Evolutionary conservation across 352 stramenopile genomes (phyloP).

Genomic region (Phytophthora lateralis): DNA sequence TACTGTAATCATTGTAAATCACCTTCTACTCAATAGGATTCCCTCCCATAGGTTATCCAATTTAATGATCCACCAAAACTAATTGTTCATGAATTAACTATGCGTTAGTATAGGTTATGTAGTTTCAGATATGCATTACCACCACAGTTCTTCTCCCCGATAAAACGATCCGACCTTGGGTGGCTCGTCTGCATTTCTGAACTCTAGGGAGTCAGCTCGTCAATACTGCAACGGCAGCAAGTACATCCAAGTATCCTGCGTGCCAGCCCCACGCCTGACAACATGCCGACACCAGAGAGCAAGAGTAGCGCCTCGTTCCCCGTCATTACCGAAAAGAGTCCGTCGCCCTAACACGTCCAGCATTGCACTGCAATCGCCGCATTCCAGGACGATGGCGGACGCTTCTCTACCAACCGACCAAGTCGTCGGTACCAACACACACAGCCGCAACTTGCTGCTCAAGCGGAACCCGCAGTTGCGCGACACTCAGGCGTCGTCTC

Average conservation of each 20-base stretch:
- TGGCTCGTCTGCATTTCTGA: slow-evolving; percentile 28
- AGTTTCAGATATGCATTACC: background rate
- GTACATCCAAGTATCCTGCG: background rate
- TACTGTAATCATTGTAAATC: background rate
- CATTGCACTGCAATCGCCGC: background rate
- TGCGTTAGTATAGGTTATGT: background rate
- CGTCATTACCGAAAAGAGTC: slow-evolving; percentile 36
- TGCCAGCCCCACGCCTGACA: background rate
- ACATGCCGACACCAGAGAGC: background rate
- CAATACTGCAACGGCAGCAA: slow-evolving; percentile 1
- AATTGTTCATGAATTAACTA: too few relatives aligned
- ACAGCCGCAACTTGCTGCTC: slow-evolving; percentile 20
- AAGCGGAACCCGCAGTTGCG: slow-evolving; percentile 38
- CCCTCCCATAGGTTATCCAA: background rate
- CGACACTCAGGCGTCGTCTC: slow-evolving; percentile 11
- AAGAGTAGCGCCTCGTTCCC: background rate
- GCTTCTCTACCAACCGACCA: slow-evolving; percentile 10
- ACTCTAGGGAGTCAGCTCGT: background rate
- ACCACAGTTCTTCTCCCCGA: too few relatives aligned
- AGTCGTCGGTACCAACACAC: slow-evolving; percentile 19
- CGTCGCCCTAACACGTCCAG: slow-evolving; percentile 19
- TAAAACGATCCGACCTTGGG: too few relatives aligned
- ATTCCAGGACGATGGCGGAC: slow-evolving; percentile 20
- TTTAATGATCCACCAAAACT: background rate
- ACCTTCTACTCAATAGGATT: too few relatives aligned